phyloP scores from a whole-genome alignment of 805 yeast genomes.

The Blastobotrys robertii region DNA sequence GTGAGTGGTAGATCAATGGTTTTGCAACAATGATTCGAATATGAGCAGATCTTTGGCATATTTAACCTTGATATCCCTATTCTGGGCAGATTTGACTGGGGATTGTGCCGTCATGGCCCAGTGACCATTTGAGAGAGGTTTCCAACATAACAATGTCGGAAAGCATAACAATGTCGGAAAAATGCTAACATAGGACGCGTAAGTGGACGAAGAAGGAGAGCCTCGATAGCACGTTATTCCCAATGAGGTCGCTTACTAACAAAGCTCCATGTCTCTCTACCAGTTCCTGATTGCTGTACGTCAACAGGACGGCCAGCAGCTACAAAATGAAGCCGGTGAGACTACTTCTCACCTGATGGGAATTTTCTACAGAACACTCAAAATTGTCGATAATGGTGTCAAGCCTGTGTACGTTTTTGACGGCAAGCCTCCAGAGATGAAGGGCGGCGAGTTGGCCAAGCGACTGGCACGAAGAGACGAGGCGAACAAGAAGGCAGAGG shows the following conservation, averaged over 20 bases:
- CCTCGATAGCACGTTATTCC: background rate
- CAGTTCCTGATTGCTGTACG: conserved; percentile 95
- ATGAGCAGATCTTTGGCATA: too few species aligned
- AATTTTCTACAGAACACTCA: conserved; percentile 84
- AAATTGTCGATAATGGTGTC: conserved; percentile 86
- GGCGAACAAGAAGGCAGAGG: conserved; percentile 67
- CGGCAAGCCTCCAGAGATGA: conserved; percentile 93
- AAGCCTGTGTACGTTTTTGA: conserved; percentile 96
- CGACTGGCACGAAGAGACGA: conserved; percentile 73
- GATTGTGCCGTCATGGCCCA: too few species aligned
- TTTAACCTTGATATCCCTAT: too few species aligned
- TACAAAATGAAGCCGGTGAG: conserved; percentile 81
- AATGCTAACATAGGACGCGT: conserved; percentile 20
- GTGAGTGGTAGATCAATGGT: conserved; percentile 32
- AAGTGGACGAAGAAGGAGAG: conserved; percentile 8
- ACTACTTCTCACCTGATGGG: conserved; percentile 92
- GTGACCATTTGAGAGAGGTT: too few species aligned
- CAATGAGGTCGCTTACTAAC: too few species aligned
- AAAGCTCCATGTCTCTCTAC: conserved; percentile 80
- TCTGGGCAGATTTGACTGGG: too few species aligned
- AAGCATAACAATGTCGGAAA: background rate
- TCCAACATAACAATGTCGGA: too few species aligned
- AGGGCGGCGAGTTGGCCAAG: conserved; percentile 87
- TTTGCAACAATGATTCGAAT: too few species aligned
- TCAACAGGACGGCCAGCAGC: conserved; percentile 92